Base-by-base conservation (phyloP, 768 basidiomycete species). In the Tulasnella sp. region DNA sequence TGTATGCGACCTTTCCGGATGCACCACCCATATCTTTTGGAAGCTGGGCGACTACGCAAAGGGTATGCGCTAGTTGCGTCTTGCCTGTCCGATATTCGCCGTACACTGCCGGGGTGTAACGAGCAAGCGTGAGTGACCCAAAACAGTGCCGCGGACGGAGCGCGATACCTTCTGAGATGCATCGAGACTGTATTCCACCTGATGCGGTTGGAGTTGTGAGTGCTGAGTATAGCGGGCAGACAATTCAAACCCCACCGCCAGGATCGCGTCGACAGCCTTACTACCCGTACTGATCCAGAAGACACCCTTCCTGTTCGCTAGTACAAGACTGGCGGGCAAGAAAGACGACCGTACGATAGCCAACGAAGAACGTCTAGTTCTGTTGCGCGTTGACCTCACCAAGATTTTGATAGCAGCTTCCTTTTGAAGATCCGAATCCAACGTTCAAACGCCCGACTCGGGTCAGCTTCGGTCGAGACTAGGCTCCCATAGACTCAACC, bases 51-150 rank as follows among this genome's bases (percentile, higher is more conserved):
- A 96, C 88, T 8, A 99, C 95, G 83, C 94, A 95, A 90, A 98
- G 93, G 18, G 97, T 99, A 86, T 98, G 97, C 37, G 95, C 96
- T 75, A 97, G 88, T 85, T 99, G 97, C 7, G 97, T 98, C 87
- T 97, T 97, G 42, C 97, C 97, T 0, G 97, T 98, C 44, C 97
- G 91, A 86, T 94, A 98, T 86, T 99, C 97, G 72, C 97, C 97
- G 84, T 96, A 99, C 2, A 98, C 96, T 96, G 80, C 22, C 34
- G 28, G n/a, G n/a, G 34, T 20, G 78, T 18, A 81, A 11, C n/a
- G 34, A 64, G 58, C 20, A n/a, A 28, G 31, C 75, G 18, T 20
- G 72, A 75, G 44, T 18, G 40, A 72, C 42, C 41, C 24, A 58
- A 18, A 69, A 11, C 34, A 76, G 22, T 31, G 28, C 24, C 1